Evolutionary conservation across 345 rosid species (phyloP).

Genomic region (Raphanus sativus): DNA sequence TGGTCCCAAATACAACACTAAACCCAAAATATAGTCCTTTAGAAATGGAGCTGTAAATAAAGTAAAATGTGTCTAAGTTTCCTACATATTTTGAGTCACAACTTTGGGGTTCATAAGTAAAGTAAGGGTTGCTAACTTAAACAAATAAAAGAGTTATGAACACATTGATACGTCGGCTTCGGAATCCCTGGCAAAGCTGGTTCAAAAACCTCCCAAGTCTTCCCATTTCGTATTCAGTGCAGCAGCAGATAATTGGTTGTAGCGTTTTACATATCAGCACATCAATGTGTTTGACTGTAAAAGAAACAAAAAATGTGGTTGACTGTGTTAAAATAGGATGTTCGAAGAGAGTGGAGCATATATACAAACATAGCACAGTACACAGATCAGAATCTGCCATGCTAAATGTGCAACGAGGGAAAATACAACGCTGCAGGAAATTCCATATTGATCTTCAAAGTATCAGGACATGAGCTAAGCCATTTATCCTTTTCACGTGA

Average conservation of each 20-base stretch:
- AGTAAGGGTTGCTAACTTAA: constrained; percentile 7
- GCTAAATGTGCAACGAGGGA: constrained; percentile 99
- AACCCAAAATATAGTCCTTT: too few species aligned
- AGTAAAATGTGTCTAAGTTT: not conserved
- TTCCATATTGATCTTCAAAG: constrained; percentile 98
- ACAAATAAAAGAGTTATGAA: constrained; percentile 3
- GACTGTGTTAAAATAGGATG: constrained; percentile 97
- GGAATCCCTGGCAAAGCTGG: constrained; percentile 14
- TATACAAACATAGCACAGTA: constrained; percentile 98
- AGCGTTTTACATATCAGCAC: constrained; percentile 93
- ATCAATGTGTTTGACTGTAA: constrained; percentile 47
- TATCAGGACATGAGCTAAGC: constrained; percentile 97
- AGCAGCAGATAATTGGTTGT: constrained; percentile 99
- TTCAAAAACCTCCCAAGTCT: constrained; percentile 91
- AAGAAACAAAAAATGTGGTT: constrained; percentile 46
- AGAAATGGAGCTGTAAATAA: not conserved
- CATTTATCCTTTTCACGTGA: constrained; percentile 93
- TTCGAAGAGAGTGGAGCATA: constrained; percentile 94
- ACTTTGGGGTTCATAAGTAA: not conserved
- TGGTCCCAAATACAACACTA: too few species aligned
- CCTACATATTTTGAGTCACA: constrained; percentile 1
- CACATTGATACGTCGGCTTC: constrained; percentile 63
- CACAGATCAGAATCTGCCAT: constrained; percentile 99
- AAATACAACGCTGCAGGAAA: constrained; percentile 98
- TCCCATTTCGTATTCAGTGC: constrained; percentile 98